phyloP scores from a whole-genome alignment of 1,139 yeast species.

The Kodamaea arcana region DNA sequence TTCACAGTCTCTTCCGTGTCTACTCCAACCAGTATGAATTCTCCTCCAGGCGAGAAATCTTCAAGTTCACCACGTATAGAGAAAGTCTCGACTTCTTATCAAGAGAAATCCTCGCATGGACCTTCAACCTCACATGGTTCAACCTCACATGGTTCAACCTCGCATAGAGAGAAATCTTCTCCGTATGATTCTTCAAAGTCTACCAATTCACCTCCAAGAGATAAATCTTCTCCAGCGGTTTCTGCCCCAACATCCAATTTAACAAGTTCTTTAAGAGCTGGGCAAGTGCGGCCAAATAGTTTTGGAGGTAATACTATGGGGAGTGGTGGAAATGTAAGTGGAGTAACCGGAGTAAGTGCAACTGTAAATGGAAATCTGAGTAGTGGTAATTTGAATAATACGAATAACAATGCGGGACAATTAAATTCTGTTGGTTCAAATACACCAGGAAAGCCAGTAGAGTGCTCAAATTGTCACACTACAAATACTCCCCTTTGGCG shows the following conservation, averaged over 20 bases:
- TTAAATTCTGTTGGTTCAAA: constrained; percentile 9
- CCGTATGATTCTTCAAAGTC: too few species aligned
- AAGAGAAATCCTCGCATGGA: background rate
- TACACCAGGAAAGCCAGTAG: constrained; percentile 41
- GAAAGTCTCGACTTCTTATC: background rate
- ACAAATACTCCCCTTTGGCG: constrained; percentile 89
- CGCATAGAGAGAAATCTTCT: background rate
- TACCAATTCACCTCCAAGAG: background rate
- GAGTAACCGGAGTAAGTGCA: background rate
- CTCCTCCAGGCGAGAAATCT: constrained; percentile 6
- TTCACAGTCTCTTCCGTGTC: constrained; percentile 1
- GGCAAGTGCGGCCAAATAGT: too few species aligned
- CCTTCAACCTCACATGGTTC: too few species aligned
- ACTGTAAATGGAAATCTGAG: background rate
- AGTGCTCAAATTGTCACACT: constrained; percentile 79
- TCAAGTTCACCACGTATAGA: constrained; percentile 1
- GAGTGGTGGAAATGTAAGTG: background rate
- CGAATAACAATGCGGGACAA: background rate
- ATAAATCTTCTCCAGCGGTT: background rate
- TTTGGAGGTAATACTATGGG: too few species aligned
- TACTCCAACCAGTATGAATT: constrained; percentile 4
- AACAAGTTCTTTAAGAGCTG: constrained; percentile 24
- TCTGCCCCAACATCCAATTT: constrained; percentile 27
- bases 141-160: too few species aligned
- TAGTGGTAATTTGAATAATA: background rate